A percentile compares a stretch with the other conserved stretches of the same genome.
These are phyloP conservation scores for Ichthyophonus hoferi DNA, from an alignment of 208 protist species.

Conservation along the genomic window DNA sequence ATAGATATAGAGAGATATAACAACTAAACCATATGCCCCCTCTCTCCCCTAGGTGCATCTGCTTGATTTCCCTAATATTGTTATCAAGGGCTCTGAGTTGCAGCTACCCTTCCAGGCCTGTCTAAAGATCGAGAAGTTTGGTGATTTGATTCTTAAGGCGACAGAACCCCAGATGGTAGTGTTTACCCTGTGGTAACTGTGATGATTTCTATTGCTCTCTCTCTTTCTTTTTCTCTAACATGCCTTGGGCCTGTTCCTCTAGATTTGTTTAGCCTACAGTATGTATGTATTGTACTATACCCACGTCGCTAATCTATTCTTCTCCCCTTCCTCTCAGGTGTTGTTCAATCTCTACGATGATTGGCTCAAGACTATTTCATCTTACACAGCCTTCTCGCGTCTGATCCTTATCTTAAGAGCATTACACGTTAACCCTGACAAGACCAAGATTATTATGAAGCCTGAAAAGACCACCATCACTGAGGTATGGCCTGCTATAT, in stretches of 20 bases:
- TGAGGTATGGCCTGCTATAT: no score
- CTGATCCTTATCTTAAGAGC: conserved; percentile 98
- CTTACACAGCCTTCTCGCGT: conserved; percentile 97
- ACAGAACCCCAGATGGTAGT: conserved; percentile 86
- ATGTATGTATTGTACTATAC: no score
- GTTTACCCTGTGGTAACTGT: no score
- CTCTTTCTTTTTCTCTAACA: no score
- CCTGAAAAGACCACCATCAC: conserved; percentile 33
- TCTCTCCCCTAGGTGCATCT: conserved; percentile 89
- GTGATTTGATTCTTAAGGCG: conserved; percentile 96
- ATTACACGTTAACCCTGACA: conserved; percentile 92
- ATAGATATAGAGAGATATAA: no score
- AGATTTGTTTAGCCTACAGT: no score
- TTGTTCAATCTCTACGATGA: conserved; percentile 99
- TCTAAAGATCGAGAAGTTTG: conserved; percentile 97
- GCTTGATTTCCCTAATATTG: conserved; percentile 99
- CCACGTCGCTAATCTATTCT: no score
- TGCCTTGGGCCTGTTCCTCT: no score
- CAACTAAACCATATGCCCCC: no score
- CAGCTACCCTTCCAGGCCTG: conserved; percentile 97
- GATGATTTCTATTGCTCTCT: no score
- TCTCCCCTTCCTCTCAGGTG: no score
- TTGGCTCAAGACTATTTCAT: conserved; percentile 95
- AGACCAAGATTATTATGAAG: conserved; percentile 73
- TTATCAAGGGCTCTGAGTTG: conserved; percentile 98